Evolutionary conservation across 2,329 filamentous ascomycete species (phyloP), one percentile per base, ranked within the genome.

Genomic region (Furcasterigmium furcatum): DNA sequence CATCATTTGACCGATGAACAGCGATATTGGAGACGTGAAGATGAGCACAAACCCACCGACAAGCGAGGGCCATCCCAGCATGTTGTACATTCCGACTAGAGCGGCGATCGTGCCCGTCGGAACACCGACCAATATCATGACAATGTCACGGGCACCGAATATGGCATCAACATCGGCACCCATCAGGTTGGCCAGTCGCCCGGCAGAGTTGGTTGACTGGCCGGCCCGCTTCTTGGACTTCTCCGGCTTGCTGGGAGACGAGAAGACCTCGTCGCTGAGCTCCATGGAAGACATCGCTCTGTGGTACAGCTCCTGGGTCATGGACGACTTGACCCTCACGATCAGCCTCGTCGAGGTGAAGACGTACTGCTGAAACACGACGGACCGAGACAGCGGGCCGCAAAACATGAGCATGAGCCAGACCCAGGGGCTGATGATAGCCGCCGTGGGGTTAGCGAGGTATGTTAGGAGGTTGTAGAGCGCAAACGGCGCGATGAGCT

Each of bases 241-340:
- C 20, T 50, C 55, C 9, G 41, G 20, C 20, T 19, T 22, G 13
- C 5, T 14, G 9, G 5, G 9, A 18, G 56, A 48, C 10, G 64
- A 62, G 48, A 76, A 74, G 1, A 71, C 66, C 43, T 80, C 75
- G n/a, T 80, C 73, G 40, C 80, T 74, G 35, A 80, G 62, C 47
- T 79, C 76, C 73, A 78, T 78, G 1, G 77, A 80, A 9, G 64
- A 65, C 53, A 81, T 67, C 3, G 78, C 77, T 38, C 71, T 74
- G 49, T 73, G 71, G 51, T 82, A 82, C 9, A 82, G 66, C 55
- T 82, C 79, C 52, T 81, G 77, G 0, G 77, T 80, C 46, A 82
- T 65, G 22, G 73, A 76, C 22, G 77, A 71, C 53, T 79, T 80
- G 45, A 80, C 61, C 21, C 79, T 73, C 29, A 81, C 76, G 27